Evolutionary conservation across 352 stramenopile genomes (phyloP), one percentile per base, ranked within the genome.

Genomic region (Phytophthora tentaculata): DNA sequence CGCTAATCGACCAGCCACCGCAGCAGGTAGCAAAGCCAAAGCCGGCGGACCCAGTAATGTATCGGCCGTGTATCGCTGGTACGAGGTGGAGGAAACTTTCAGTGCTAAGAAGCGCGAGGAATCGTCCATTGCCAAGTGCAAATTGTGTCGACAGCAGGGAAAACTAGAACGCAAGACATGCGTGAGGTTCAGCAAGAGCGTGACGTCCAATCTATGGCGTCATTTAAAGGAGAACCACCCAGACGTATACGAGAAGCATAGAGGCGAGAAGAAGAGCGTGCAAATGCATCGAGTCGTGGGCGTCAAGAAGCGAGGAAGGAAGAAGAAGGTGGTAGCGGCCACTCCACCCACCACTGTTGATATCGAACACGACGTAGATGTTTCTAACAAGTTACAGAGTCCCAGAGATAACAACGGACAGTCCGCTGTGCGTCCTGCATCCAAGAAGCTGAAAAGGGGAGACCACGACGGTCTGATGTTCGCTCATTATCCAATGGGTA

Each of bases 151-250:
- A 8, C 60, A 79, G 23, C 76, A 91, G 62, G 85, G 83, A 19
- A 88, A 88, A 45, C 43, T 77, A 6, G 83, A 92, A 52, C 81
- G 83, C 71, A 91, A 92, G 64, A 71, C 79, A 26, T 86, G 69
- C 35, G 85, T 94, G 50, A 74, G 83, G 49, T 94, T 94, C 54
- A 92, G 85, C 69, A 94, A 94, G 72, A 94, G 85, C 63, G 85
- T 94, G 47, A 94, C 85, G 50, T 94, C 85, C 19, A 94, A 94
- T 70, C 61, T 94, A 51, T 94, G 85, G 85, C 81, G 85, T 48
- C 85, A 94, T 53, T 64, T 94, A 28, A 91, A 90, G 61, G 85
- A 94, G 52, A 92, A 94, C 71, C 85, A 94, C 52, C 83, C 80
- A n/a, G 67, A 81, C 3, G 76, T 92, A 32, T 94, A 94, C 71